A percentile compares a stretch with the other conserved stretches of the same genome.
Conservation (phyloP, 306 rosid genomes). For the Potentilla sterilis region DNA sequence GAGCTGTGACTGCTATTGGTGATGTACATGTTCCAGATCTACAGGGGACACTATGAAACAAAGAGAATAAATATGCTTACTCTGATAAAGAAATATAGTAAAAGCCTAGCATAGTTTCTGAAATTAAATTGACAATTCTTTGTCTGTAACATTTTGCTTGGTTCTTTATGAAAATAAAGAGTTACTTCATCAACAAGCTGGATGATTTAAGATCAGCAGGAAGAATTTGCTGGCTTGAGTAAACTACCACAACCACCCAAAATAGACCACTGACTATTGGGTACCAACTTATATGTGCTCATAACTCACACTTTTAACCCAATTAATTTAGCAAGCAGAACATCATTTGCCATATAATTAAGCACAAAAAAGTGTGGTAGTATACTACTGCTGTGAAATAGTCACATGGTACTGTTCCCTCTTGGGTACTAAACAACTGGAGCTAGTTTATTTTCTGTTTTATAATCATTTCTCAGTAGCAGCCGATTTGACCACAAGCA, state of each 20-base stretch:
- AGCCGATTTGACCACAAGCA: neutral
- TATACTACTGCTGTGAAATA: neutral
- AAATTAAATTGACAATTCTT: neutral
- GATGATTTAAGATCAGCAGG: neutral
- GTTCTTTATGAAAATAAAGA: neutral
- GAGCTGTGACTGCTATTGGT: constrained; percentile 70
- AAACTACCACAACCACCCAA: neutral
- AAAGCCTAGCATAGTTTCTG: neutral
- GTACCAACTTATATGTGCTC: neutral
- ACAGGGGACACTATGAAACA: constrained; percentile 53
- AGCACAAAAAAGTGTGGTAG: neutral
- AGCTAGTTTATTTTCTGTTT: neutral
- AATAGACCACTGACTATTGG: neutral
- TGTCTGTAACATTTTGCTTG: neutral
- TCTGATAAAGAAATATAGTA: neutral
- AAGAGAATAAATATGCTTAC: constrained; percentile 3
- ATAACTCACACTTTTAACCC: neutral
- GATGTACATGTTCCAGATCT: constrained; percentile 56
- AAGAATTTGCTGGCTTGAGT: neutral
- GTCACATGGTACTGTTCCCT: constrained; percentile 1
- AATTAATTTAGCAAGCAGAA: neutral
- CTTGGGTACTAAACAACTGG: neutral
- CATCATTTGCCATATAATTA: neutral
- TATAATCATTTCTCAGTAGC: neutral
- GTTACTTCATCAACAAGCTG: neutral